Evolutionary conservation across 495 filamentous ascomycete species (phyloP).

Genomic region (Penicillium robsamsonii): DNA sequence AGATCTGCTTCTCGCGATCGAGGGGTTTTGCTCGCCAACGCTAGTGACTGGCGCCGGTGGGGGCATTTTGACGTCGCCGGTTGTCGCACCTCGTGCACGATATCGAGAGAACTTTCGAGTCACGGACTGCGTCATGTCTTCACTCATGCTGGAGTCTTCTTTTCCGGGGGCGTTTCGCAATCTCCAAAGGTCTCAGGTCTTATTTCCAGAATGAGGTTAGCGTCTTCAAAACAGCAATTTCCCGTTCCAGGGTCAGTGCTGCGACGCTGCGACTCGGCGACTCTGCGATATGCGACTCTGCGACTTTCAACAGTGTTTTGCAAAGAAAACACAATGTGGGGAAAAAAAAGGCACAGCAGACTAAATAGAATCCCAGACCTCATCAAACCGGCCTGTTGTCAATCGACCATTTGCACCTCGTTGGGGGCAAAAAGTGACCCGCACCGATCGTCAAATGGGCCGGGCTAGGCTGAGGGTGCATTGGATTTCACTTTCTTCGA

Average conservation of each 20-base stretch:
- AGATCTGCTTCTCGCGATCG: conserved; percentile 56
- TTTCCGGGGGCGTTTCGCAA: conserved; percentile 4
- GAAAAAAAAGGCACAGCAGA: conserved; percentile 1
- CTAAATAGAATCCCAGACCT: background rate
- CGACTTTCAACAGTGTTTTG: background rate
- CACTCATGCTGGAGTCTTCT: conserved; percentile 1
- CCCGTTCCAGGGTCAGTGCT: background rate
- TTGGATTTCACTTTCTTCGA: background rate
- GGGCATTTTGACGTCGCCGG: conserved; percentile 5
- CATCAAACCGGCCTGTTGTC: conserved; percentile 12
- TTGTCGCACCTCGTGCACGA: conserved; percentile 18
- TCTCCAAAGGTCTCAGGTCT: background rate
- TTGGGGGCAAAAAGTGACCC: conserved; percentile 1
- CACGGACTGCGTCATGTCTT: conserved; percentile 10
- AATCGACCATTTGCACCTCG: conserved; percentile 4
- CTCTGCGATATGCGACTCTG: background rate
- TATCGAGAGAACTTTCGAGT: conserved; percentile 40
- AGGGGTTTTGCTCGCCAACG: conserved; percentile 25
- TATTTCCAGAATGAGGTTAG: conserved; percentile 1
- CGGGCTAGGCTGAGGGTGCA: background rate
- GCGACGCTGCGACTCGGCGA: background rate
- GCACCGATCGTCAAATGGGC: conserved; percentile 4
- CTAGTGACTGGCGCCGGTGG: background rate
- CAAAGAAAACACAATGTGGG: conserved; percentile 8
- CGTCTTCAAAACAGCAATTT: background rate